These are phyloP conservation scores for Boletales sp. DNA, from an alignment of 768 basidiomycete species.

Conservation along the genomic window DNA sequence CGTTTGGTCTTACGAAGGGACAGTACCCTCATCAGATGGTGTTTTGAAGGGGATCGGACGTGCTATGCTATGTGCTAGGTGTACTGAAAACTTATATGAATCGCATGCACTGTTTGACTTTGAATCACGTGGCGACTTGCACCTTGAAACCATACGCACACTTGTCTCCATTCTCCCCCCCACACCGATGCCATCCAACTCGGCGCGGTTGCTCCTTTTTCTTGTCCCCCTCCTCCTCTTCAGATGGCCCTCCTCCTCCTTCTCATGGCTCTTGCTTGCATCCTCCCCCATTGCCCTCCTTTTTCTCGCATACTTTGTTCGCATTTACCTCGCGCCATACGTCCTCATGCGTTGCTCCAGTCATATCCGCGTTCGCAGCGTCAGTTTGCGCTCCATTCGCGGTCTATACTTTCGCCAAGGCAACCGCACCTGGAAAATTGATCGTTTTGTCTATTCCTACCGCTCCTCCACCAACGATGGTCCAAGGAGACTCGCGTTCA, in stretches of 20 bases:
- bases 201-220: constrained; percentile 9
- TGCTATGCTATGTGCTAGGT: constrained; percentile 18
- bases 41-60: constrained; percentile 54
- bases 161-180: too few species aligned
- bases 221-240: constrained; percentile 11
- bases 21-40: constrained; percentile 94
- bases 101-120: neutral
- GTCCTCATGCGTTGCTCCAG: constrained; percentile 54
- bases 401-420: constrained; percentile 67
- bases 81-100: too few species aligned
- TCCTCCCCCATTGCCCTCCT: constrained; percentile 50
- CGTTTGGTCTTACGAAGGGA: constrained; percentile 93
- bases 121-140: constrained; percentile 9
- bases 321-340: constrained; percentile 66
- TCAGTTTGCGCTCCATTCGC: constrained; percentile 74
- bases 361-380: constrained; percentile 64
- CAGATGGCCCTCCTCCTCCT: constrained; percentile 19
- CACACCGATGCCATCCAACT: neutral
- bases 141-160: neutral
- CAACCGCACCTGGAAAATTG: constrained; percentile 52
- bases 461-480: constrained; percentile 43
- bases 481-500: constrained; percentile 56
- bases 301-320: constrained; percentile 54
- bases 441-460: constrained; percentile 62
- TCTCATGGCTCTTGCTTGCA: constrained; percentile 40